Evolutionary conservation across 805 yeast species (phyloP), one percentile per base, ranked within the genome.

Genomic region (Maudiozyma bulderi): DNA sequence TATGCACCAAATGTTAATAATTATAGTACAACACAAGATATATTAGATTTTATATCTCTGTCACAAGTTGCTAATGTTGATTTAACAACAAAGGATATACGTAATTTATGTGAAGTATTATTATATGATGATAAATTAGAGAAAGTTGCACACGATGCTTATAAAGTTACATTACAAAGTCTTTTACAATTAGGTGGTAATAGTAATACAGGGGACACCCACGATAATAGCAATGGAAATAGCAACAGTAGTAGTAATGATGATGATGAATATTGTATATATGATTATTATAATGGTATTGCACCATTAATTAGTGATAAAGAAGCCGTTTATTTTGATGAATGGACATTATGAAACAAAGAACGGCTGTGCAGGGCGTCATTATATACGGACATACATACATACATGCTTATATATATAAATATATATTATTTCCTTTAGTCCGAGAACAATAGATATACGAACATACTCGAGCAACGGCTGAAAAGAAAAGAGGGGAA

Each of bases 111-210:
- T 64, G 95, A 89, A 54, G 97, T 93, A 13, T 69, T 93, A 43
- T 80, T 84, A 1, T 87, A 75, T 65, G 99, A 93, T 59, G 96
- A 89, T 58, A 85, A 82, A 64, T 63, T 93, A 46, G 97, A 89
- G 61, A 71, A 74, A 48, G 72, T 80, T 3, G 73, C 74, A 40
- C 71, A 77, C 31, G 81, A 82, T 54, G 76, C 81, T 42, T 91
- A 84, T 66, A 79, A 76, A 57, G 93, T 95, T 0, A 84, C 96
- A 1, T 82, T 91, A 81, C 88, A 83, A 56, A 82, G 90, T 60
- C 81, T 86, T 1, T 64, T 84, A 42, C 90, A 82, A 58, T 78
- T 86, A 47, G 87, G 60, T 29, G 57, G 56, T 30, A 52, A 52
- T n/a, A 84, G 53, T 20, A 15, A 14, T 7, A 35, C 15, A 5